A percentile compares a stretch with the other conserved stretches of the same genome.
Conservation (phyloP, 2,329 filamentous ascomycete genomes). For the Sclerotinia trifoliorum region DNA sequence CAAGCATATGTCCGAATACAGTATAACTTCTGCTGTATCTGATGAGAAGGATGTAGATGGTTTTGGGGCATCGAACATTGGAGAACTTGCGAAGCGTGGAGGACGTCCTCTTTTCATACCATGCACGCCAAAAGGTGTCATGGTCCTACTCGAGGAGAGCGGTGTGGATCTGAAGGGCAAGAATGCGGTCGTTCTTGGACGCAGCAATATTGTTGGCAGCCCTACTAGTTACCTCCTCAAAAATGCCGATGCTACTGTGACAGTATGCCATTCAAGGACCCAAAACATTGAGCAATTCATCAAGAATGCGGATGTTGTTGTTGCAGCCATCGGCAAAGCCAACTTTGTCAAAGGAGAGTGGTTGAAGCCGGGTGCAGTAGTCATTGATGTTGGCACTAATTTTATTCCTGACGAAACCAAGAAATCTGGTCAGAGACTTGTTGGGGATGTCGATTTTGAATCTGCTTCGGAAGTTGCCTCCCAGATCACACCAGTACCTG, state of each 20-base stretch:
- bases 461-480: slow-evolving; percentile 82
- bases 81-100: slow-evolving; percentile 92
- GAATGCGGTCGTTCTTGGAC: slow-evolving; percentile 88
- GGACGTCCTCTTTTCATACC: slow-evolving; percentile 86
- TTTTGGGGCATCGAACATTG: slow-evolving; percentile 91
- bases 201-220: slow-evolving; percentile 96
- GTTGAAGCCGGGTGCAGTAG: slow-evolving; percentile 91
- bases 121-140: slow-evolving; percentile 96
- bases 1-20: slow-evolving; percentile 84
- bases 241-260: slow-evolving; percentile 95
- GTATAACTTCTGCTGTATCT: slow-evolving; percentile 83
- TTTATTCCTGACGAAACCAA: slow-evolving; percentile 85
- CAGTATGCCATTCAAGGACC: slow-evolving; percentile 91
- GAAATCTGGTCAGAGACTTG: slow-evolving; percentile 88
- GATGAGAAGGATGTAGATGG: slow-evolving; percentile 98
- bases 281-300: slow-evolving; percentile 69
- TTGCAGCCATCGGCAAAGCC: slow-evolving; percentile 87
- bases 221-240: slow-evolving; percentile 94
- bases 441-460: slow-evolving; percentile 93
- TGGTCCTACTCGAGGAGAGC: slow-evolving; percentile 82
- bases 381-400: slow-evolving; percentile 98
- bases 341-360: slow-evolving; percentile 91
- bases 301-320: slow-evolving; percentile 82
- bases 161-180: slow-evolving; percentile 85
- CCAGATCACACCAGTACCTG: slow-evolving; percentile 91